A percentile compares a stretch with the other conserved stretches of the same genome.
Conservation (phyloP, 495 filamentous ascomycete genomes). For the Collariella sp. region DNA sequence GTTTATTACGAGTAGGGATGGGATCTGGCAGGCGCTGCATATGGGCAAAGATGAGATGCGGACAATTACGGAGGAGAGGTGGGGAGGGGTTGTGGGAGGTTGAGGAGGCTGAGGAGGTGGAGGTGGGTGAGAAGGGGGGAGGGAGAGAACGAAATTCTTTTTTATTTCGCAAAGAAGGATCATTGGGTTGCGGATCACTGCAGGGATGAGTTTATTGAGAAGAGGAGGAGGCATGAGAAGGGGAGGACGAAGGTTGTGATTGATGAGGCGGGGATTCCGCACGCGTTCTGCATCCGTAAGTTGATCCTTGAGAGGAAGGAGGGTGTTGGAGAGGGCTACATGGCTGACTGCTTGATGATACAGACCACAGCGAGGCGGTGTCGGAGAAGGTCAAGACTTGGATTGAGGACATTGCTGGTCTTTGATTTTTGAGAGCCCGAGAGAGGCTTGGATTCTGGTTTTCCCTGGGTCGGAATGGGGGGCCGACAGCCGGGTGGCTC, state of each 20-base stretch:
- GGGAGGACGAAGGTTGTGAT: constrained; percentile 48
- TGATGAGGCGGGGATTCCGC: constrained; percentile 63
- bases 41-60: constrained; percentile 60
- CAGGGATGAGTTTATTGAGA: constrained; percentile 62
- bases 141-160: constrained; percentile 41
- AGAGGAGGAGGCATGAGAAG: constrained; percentile 30
- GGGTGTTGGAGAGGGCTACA: background rate
- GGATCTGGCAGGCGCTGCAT: constrained; percentile 63
- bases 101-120: constrained; percentile 27
- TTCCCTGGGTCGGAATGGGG: no score
- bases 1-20: constrained; percentile 55
- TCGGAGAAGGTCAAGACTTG: constrained; percentile 56
- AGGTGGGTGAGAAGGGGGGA: background rate
- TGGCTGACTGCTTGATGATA: background rate
- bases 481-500: no score
- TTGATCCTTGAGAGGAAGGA: constrained; percentile 13
- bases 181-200: constrained; percentile 75
- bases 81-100: constrained; percentile 77
- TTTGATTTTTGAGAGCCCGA: background rate
- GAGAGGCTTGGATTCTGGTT: no score
- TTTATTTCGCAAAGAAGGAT: constrained; percentile 72
- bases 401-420: constrained; percentile 46
- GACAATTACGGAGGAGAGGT: constrained; percentile 64
- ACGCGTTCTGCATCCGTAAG: constrained; percentile 76
- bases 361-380: constrained; percentile 55